Percentiles rank a stretch among this genome's conserved stretches.
Evolutionary conservation across 345 rosid genomes (phyloP).

Genomic region (Eutrema japonicum): DNA sequence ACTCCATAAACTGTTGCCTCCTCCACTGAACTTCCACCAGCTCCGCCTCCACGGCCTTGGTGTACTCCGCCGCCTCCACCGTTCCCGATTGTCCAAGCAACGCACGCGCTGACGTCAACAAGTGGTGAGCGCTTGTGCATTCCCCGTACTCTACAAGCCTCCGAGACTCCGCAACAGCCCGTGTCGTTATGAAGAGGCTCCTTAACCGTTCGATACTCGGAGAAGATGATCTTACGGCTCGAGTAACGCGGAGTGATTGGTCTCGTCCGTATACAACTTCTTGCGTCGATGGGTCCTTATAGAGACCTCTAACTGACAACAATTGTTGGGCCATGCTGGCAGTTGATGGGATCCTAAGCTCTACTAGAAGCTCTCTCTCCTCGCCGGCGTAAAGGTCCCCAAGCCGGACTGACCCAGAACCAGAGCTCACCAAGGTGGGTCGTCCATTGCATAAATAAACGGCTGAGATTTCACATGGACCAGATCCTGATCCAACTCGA

Average conservation of each 20-base stretch:
- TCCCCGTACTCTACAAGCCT: constrained; percentile 63
- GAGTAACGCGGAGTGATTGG: constrained; percentile 52
- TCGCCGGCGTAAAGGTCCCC: constrained; percentile 85
- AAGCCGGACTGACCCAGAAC: constrained; percentile 58
- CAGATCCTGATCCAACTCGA: constrained; percentile 58
- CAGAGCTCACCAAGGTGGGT: constrained; percentile 54
- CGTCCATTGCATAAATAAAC: constrained; percentile 63
- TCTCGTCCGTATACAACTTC: constrained; percentile 61
- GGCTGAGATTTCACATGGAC: constrained; percentile 75
- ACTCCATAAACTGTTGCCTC: constrained; percentile 50
- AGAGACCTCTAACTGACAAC: constrained; percentile 63
- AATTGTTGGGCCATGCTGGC: constrained; percentile 49
- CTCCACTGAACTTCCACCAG: constrained; percentile 67
- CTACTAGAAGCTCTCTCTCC: constrained; percentile 75
- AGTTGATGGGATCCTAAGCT: constrained; percentile 55
- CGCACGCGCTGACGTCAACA: constrained; percentile 75
- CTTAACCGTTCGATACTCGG: constrained; percentile 61
- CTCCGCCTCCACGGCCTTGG: constrained; percentile 60
- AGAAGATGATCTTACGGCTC: constrained; percentile 53
- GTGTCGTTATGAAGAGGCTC: constrained; percentile 58
- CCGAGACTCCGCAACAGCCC: constrained; percentile 82
- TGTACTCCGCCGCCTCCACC: constrained; percentile 49
- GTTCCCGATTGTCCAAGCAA: constrained; percentile 56
- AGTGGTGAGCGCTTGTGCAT: constrained; percentile 62
- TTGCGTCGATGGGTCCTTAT: constrained; percentile 65